Conservation (phyloP, 495 filamentous ascomycete genomes). For the Penicillium canescens region DNA sequence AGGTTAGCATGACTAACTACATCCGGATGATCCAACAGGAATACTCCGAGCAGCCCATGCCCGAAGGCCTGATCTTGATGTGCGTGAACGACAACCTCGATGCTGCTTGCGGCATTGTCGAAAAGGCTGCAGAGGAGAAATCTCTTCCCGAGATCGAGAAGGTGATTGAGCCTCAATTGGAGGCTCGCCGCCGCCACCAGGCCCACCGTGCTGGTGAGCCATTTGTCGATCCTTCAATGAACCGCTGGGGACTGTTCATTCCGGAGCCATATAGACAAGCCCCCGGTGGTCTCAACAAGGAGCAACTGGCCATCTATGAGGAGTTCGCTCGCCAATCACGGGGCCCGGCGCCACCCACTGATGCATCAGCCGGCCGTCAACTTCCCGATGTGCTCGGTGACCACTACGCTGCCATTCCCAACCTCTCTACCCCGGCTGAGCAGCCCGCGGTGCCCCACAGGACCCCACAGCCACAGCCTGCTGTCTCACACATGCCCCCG, state of each 20-base stretch:
- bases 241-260: slow-evolving; percentile 84
- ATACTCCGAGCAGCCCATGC: slow-evolving; percentile 71
- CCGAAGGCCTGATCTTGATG: slow-evolving; percentile 90
- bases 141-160: slow-evolving; percentile 93
- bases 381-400: slow-evolving; percentile 80
- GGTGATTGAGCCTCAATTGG: slow-evolving; percentile 75
- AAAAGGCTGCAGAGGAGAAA: slow-evolving; percentile 90
- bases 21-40: slow-evolving; percentile 75
- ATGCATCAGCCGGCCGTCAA: slow-evolving; percentile 39
- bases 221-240: slow-evolving; percentile 77
- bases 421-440: slow-evolving; percentile 77
- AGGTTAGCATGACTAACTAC: slow-evolving; percentile 95
- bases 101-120: slow-evolving; percentile 85
- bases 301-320: slow-evolving; percentile 94
- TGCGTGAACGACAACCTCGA: slow-evolving; percentile 98
- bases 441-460: slow-evolving; percentile 74
- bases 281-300: slow-evolving; percentile 77
- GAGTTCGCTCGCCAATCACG: slow-evolving; percentile 87
- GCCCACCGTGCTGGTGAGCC: slow-evolving; percentile 71
- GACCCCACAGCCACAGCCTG: slow-evolving; percentile 62
- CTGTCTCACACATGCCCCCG: slow-evolving; percentile 35
- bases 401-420: slow-evolving; percentile 73
- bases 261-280: slow-evolving; percentile 85
- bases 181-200: slow-evolving; percentile 71
- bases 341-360: slow-evolving; percentile 35